These are phyloP conservation scores for Aspergillus pseudoviridinutans DNA, from an alignment of 2,329 filamentous ascomycete genomes.

Conservation along the genomic window DNA sequence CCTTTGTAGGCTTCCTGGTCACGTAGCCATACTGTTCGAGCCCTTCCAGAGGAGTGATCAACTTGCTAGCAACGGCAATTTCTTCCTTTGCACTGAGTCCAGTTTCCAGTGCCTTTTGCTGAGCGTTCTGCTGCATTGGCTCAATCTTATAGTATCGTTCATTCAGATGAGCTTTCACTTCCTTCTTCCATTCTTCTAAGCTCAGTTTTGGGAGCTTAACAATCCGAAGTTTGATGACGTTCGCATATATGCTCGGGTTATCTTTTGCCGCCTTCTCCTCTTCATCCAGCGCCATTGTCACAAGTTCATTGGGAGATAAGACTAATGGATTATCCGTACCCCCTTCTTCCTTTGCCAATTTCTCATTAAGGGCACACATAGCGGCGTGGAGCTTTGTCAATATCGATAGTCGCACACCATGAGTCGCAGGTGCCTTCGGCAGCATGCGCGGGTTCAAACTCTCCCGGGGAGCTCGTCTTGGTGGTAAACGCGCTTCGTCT, in stretches of 20 bases:
- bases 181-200: conserved; percentile 65
- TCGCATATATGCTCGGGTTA: conserved; percentile 69
- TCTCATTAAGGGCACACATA: conserved; percentile 40
- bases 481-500: conserved; percentile 12
- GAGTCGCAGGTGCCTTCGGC: conserved; percentile 40
- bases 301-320: conserved; percentile 42
- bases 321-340: conserved; percentile 30
- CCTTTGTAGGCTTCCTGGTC: conserved; percentile 58
- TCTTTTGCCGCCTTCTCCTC: conserved; percentile 71
- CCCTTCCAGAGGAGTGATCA: conserved; percentile 61
- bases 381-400: conserved; percentile 42
- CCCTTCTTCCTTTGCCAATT: conserved; percentile 30
- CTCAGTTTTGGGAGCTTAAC: conserved; percentile 72
- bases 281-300: conserved; percentile 51
- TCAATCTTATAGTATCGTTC: conserved; percentile 33
- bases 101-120: conserved; percentile 59
- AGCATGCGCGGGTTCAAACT: conserved; percentile 45
- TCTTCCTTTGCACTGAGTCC: conserved; percentile 68
- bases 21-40: conserved; percentile 75
- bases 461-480: conserved; percentile 37
- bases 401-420: conserved; percentile 40
- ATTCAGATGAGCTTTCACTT: conserved; percentile 47
- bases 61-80: conserved; percentile 56
- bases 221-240: conserved; percentile 78
- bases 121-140: conserved; percentile 28